Evolutionary conservation across 805 yeast species (phyloP), one percentile per base, ranked within the genome.

Genomic region (Nakazawaea wyomingensis): DNA sequence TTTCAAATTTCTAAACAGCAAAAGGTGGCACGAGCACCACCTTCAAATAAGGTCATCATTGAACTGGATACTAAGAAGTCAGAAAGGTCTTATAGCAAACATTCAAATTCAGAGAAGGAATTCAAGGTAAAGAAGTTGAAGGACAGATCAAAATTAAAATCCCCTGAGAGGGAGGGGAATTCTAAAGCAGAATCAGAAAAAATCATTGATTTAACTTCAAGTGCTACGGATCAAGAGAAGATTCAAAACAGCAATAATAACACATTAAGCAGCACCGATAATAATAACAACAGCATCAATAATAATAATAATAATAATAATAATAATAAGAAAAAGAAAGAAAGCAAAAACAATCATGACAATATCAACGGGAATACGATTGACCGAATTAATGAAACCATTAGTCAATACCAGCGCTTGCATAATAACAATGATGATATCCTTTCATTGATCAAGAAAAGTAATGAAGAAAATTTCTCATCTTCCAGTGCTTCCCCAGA

Each of bases 41-140:
- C n/a, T n/a, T n/a, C n/a, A n/a, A n/a, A n/a, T n/a, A n/a, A n/a
- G n/a, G n/a, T n/a, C n/a, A 48, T 44, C 3, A 9, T 24, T 8
- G 3, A 11, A 29, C 32, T 29, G 4, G 40, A 41, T 3, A 19
- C 62, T 41, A 54, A 62, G 14, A 60, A 60, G 28, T 58, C 54
- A 9, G 34, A 49, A 21, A 52, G 52, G 22, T 24, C 37, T 24
- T 11, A 2, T 8, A 8, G 14, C 28, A 28, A 16, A n/a, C n/a
- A 19, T 3, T 7, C 33, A 14, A 17, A 7, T 9, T n/a, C 28
- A 13, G 7, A 22, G 34, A 30, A 34, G 38, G 18, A 11, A 24
- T 11, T 8, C 21, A 21, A 26, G 19, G 10, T 10, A 19, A 20
- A 18, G 10, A 24, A 22, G 18, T 17, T 4, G 17, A 24, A 28